These are phyloP conservation scores for Phytophthora pinifolia DNA, from an alignment of 352 stramenopile species.

Conservation along the genomic window DNA sequence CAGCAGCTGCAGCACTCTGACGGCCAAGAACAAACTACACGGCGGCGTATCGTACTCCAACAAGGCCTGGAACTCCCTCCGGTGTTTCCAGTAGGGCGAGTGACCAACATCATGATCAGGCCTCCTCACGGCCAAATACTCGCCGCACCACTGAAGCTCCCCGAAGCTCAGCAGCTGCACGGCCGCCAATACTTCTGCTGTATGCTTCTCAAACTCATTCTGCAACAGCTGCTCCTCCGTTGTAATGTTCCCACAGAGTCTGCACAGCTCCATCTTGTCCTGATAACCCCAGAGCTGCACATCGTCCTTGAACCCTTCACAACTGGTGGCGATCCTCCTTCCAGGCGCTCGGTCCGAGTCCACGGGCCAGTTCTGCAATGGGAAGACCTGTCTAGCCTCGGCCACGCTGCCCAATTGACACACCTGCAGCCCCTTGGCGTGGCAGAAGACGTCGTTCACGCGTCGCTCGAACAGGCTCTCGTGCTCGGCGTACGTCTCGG, in stretches of 20 bases:
- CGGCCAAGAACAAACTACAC: constrained; percentile 24
- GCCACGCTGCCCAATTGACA: constrained; percentile 38
- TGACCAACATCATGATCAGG: constrained; percentile 27
- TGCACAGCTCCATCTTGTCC: constrained; percentile 53
- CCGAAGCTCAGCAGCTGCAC: constrained; percentile 42
- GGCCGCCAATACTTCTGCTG: constrained; percentile 27
- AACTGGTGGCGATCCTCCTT: constrained; percentile 29
- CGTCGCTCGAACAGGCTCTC: constrained; percentile 37
- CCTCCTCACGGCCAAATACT: constrained; percentile 29
- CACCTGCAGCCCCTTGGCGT: constrained; percentile 44
- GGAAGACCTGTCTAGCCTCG: constrained; percentile 43
- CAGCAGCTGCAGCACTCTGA: constrained; percentile 29
- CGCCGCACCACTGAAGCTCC: constrained; percentile 54
- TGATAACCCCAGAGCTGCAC: constrained; percentile 52
- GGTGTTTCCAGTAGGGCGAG: constrained; percentile 43
- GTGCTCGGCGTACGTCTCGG: constrained; percentile 22
- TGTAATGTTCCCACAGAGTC: constrained; percentile 37
- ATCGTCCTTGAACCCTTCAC: constrained; percentile 41
- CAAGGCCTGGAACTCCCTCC: constrained; percentile 31
- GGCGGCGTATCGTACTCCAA: constrained; percentile 21
- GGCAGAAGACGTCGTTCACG: constrained; percentile 53
- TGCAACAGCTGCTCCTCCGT: constrained; percentile 28
- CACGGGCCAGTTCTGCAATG: constrained; percentile 40
- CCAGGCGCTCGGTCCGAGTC: constrained; percentile 35
- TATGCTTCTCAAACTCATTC: constrained; percentile 9